A percentile compares a stretch with the other conserved stretches of the same genome.
These are phyloP conservation scores for Toxicodendron radicans DNA, from an alignment of 345 rosid genomes.

Conservation along the genomic window DNA sequence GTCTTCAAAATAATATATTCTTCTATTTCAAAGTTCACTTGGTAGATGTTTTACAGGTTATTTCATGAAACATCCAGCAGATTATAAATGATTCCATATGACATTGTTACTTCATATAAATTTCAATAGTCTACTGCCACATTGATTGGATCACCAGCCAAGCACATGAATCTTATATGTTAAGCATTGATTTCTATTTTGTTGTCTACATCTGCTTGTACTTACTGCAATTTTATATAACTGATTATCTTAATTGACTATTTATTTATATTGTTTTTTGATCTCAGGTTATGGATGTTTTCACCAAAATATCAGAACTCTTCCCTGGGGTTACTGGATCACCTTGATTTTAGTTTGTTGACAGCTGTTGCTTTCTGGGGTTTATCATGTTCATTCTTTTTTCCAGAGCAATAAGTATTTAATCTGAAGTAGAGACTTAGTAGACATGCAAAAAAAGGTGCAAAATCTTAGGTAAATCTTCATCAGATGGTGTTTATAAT, in stretches of 20 bases:
- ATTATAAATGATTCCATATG: background rate
- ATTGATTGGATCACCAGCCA: background rate
- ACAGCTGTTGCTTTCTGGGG: slow-evolving; percentile 1
- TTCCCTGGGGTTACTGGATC: slow-evolving; percentile 83
- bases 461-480: background rate
- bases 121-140: background rate
- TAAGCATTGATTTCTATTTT: background rate
- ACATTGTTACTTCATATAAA: background rate
- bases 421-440: background rate
- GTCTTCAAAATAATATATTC: background rate
- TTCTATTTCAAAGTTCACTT: background rate
- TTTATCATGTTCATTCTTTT: background rate
- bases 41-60: background rate
- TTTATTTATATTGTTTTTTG: background rate
- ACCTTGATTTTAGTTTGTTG: slow-evolving; percentile 24
- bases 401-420: background rate
- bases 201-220: background rate
- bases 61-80: background rate
- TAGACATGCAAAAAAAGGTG: background rate
- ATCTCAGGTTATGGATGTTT: slow-evolving; percentile 89
- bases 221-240: background rate
- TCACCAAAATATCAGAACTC: slow-evolving; percentile 92
- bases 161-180: background rate
- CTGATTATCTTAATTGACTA: background rate
- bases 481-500: background rate